Percentiles rank a stretch among this genome's conserved stretches.
Conservation (phyloP, 2,329 filamentous ascomycete species). For the Xylariaceae sp. region DNA sequence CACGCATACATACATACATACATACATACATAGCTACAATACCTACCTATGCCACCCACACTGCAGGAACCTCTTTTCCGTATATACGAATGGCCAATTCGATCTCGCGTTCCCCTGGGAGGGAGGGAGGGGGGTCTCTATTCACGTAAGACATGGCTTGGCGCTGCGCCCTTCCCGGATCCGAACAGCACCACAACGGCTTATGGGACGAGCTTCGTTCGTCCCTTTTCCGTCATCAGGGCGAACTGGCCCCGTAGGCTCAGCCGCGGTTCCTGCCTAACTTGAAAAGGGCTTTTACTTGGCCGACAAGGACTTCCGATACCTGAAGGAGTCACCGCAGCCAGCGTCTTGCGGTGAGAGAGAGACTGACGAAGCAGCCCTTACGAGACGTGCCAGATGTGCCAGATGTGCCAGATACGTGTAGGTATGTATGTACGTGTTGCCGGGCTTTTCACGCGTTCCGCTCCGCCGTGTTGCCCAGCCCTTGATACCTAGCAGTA, state of each 20-base stretch:
- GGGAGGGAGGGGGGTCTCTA: not conserved
- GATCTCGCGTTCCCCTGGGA: not conserved
- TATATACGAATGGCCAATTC: not conserved
- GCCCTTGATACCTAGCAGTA: not conserved
- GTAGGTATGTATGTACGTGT: too few species aligned
- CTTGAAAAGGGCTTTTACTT: not conserved
- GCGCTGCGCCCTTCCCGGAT: constrained; percentile 4
- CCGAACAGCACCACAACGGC: not conserved
- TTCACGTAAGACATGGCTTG: not conserved
- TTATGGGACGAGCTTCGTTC: not conserved
- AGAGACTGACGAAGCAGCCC: not conserved
- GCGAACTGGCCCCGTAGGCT: not conserved
- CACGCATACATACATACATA: not conserved
- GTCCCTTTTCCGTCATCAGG: not conserved
- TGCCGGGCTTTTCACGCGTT: not conserved
- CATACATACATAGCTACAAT: not conserved
- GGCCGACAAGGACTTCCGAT: not conserved
- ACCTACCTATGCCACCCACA: too few species aligned
- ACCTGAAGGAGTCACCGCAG: not conserved
- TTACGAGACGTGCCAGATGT: not conserved
- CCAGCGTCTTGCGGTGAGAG: not conserved
- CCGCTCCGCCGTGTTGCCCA: not conserved
- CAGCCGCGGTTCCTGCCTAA: not conserved
- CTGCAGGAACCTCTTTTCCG: not conserved
- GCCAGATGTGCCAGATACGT: not conserved